These are phyloP conservation scores for Podaxis sp. DNA, from an alignment of 768 basidiomycete species.

Conservation along the genomic window DNA sequence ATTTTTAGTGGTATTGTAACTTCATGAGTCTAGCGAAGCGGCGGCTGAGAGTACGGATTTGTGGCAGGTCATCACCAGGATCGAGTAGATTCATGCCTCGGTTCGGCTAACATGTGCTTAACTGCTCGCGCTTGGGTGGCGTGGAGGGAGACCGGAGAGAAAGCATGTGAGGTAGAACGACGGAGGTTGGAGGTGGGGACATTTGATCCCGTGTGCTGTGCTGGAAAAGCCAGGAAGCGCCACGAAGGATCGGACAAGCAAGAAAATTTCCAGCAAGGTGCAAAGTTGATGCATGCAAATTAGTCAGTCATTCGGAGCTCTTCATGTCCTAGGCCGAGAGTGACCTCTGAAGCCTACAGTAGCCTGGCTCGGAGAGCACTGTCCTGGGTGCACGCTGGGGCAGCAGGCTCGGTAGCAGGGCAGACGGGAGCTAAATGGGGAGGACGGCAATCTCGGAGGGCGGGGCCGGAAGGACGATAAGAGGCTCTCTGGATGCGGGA, in stretches of 20 bases:
- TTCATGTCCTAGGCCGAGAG: neutral
- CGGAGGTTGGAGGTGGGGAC: neutral
- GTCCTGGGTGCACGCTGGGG: neutral
- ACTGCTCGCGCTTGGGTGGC: neutral
- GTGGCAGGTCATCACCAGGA: neutral
- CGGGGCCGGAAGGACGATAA: constrained; percentile 3
- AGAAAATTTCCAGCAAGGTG: neutral
- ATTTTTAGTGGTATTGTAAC: neutral
- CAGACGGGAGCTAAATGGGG: neutral
- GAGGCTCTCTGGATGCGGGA: constrained; percentile 1
- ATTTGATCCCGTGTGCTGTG: neutral
- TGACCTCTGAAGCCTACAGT: neutral
- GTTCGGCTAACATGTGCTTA: neutral
- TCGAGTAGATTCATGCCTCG: neutral
- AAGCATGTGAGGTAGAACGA: neutral
- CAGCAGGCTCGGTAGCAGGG: neutral
- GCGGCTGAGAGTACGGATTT: neutral
- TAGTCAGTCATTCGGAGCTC: neutral
- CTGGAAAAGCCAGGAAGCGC: constrained; percentile 5
- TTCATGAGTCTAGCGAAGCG: neutral
- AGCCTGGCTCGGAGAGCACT: neutral
- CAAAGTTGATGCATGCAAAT: neutral
- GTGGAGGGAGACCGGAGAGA: neutral
- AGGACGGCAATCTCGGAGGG: constrained; percentile 21
- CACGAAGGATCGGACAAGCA: constrained; percentile 5